phyloP scores from a whole-genome alignment of 345 rosid genomes.

The Tarenaya hassleriana region DNA sequence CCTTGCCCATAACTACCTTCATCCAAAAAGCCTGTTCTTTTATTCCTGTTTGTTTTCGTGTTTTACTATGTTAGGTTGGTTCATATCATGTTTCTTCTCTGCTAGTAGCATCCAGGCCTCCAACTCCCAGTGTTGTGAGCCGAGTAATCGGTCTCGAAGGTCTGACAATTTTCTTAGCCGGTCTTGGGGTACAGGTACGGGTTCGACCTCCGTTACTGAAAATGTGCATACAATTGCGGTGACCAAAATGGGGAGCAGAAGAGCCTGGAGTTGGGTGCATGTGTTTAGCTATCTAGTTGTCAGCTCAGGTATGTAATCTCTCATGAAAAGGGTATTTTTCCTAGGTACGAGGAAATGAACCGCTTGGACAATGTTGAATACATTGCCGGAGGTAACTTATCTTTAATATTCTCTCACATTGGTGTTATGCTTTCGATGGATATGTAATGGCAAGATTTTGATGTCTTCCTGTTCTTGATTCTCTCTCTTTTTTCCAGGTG shows the following conservation, averaged over 20 bases:
- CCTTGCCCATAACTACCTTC: no score
- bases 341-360: slow-evolving; percentile 34
- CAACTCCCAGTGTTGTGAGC: slow-evolving; percentile 83
- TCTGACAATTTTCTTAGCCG: slow-evolving; percentile 79
- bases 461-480: slow-evolving; percentile 2
- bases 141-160: slow-evolving; percentile 98
- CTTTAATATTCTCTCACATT: not conserved
- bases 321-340: not conserved
- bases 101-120: slow-evolving; percentile 88
- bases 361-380: slow-evolving; percentile 26
- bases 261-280: slow-evolving; percentile 84
- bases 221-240: slow-evolving; percentile 98
- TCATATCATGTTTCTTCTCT: slow-evolving; percentile 91
- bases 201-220: slow-evolving; percentile 89
- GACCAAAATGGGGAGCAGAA: slow-evolving; percentile 98
- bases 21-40: not conserved
- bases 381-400: slow-evolving; percentile 35
- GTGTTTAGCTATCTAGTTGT: slow-evolving; percentile 33
- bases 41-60: not conserved
- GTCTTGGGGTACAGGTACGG: slow-evolving; percentile 99
- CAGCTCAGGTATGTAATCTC: not conserved
- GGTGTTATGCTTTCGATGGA: not conserved
- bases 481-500: slow-evolving; percentile 15
- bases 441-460: slow-evolving; percentile 1
- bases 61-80: slow-evolving; percentile 53